Evolutionary conservation across 1,284 basidiomycete species (phyloP).

Genomic region (Apiotrichum mycotoxinovorans): DNA sequence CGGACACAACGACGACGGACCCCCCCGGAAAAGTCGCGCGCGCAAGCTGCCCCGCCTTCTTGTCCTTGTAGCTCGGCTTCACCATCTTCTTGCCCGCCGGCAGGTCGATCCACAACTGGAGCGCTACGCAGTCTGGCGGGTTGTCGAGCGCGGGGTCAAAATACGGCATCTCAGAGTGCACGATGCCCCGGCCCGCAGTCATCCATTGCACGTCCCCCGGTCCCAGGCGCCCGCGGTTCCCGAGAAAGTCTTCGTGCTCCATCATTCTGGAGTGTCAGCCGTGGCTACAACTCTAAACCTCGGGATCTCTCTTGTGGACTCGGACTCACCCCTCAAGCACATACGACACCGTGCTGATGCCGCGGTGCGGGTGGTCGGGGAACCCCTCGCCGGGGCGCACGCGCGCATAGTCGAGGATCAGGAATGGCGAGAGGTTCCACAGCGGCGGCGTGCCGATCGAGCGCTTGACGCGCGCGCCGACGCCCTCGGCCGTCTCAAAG

Average conservation of each 20-base stretch:
- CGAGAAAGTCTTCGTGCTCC: constrained; percentile 87
- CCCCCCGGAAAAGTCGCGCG: constrained; percentile 28
- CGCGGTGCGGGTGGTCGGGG: constrained; percentile 78
- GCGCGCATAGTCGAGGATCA: constrained; percentile 59
- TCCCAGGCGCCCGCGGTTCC: constrained; percentile 72
- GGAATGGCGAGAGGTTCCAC: constrained; percentile 80
- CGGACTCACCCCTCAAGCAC: constrained; percentile 70
- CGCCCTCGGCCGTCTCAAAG: constrained; percentile 81
- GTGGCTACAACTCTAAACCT: too few species aligned
- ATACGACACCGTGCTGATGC: constrained; percentile 72
- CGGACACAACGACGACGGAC: constrained; percentile 79
- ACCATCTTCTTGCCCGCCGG: constrained; percentile 83
- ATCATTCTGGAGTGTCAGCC: constrained; percentile 16
- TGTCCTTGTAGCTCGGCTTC: constrained; percentile 51
- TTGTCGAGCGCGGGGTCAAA: not conserved
- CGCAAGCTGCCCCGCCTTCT: not conserved
- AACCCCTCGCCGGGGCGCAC: constrained; percentile 53
- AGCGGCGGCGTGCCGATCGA: constrained; percentile 75
- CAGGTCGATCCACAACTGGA: constrained; percentile 93
- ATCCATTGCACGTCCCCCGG: constrained; percentile 92
- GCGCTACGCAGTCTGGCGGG: constrained; percentile 51
- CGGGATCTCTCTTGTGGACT: too few species aligned
- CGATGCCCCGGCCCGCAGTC: constrained; percentile 67
- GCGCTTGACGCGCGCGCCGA: constrained; percentile 74
- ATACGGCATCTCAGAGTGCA: constrained; percentile 85